Conservation (phyloP, 2,329 filamentous ascomycete genomes). For the Verticillium alfalfae region DNA sequence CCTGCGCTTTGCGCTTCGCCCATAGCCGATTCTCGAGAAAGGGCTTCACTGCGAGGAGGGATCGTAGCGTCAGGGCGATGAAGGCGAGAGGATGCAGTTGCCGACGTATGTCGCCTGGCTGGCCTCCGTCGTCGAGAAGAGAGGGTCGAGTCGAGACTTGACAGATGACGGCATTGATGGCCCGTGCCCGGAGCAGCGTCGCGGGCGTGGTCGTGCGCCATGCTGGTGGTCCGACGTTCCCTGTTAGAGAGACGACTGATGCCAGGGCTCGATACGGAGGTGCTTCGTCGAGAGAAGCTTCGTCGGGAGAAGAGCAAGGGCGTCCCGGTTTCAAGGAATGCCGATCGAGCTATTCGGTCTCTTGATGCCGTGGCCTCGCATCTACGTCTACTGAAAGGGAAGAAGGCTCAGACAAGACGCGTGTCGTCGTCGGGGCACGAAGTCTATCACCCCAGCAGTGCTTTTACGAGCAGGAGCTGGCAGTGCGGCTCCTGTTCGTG, state of each 20-base stretch:
- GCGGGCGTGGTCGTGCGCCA: background rate
- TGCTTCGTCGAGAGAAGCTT: too few species aligned
- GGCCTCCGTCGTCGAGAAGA: background rate
- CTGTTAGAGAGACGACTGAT: background rate
- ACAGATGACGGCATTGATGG: conserved; percentile 5
- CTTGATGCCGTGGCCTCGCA: background rate
- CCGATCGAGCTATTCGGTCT: too few species aligned
- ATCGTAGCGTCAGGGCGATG: conserved; percentile 2
- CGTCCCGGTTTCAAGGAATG: too few species aligned
- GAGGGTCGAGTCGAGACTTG: conserved; percentile 2
- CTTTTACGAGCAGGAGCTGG: background rate
- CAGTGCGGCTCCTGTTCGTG: background rate
- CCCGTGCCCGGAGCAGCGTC: background rate
- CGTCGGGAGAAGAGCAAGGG: too few species aligned
- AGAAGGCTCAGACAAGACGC: background rate
- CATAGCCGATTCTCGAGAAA: conserved; percentile 1
- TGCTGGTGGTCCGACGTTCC: background rate
- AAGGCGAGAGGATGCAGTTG: conserved; percentile 2
- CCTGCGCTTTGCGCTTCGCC: background rate
- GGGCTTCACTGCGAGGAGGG: conserved; percentile 4
- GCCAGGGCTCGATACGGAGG: too few species aligned
- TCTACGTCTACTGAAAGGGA: background rate
- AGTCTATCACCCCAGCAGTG: background rate
- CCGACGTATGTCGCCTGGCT: background rate
- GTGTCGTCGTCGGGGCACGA: background rate